phyloP scores from a whole-genome alignment of 2,329 filamentous ascomycete genomes.

The Calonectria fujianensis region DNA sequence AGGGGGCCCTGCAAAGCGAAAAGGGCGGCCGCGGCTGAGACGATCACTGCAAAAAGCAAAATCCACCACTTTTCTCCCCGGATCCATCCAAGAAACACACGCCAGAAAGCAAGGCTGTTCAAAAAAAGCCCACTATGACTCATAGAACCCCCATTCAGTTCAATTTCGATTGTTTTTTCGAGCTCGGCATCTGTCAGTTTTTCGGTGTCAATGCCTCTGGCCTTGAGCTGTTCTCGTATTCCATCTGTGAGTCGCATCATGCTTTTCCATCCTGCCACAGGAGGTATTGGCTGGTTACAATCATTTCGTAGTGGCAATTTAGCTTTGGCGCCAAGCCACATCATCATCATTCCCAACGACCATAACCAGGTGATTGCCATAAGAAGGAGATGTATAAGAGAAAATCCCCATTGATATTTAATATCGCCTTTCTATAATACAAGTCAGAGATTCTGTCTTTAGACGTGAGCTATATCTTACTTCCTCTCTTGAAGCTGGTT shows the following conservation, averaged over 20 bases:
- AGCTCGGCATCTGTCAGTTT: background rate
- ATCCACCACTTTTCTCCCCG: background rate
- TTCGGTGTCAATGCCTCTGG: background rate
- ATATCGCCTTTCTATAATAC: background rate
- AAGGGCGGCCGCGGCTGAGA: no score
- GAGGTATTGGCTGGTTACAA: background rate
- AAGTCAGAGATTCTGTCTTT: background rate
- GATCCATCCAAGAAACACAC: background rate
- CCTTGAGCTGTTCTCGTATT: slow-evolving; percentile 7
- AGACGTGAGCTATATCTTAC: no score
- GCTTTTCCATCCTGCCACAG: background rate
- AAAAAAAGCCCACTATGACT: background rate
- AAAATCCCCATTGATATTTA: slow-evolving; percentile 8
- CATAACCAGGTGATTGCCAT: background rate
- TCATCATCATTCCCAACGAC: background rate
- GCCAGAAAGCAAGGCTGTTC: background rate
- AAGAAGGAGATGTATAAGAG: background rate
- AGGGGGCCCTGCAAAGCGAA: no score
- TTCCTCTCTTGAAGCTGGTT: background rate
- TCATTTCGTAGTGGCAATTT: background rate
- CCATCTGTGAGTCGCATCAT: background rate
- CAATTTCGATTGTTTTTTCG: background rate
- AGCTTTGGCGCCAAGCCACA: background rate
- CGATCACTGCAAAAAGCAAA: background rate
- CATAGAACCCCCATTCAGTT: background rate